These are phyloP conservation scores for Earliella scabrosa DNA, from an alignment of 1,284 basidiomycete species.

Conservation along the genomic window DNA sequence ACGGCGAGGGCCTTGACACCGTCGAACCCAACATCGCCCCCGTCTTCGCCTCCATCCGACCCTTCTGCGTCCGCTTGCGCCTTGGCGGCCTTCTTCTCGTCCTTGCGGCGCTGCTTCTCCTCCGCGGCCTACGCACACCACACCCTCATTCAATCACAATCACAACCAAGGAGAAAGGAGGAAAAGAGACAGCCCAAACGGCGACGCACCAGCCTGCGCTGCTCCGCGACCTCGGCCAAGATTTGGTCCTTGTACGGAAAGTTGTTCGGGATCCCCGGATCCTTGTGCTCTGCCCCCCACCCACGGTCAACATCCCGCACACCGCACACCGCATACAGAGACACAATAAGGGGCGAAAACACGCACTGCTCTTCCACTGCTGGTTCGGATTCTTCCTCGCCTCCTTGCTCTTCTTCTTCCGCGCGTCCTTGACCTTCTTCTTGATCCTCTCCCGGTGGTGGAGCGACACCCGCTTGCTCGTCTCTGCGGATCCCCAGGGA, in stretches of 20 bases:
- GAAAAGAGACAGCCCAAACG: no score
- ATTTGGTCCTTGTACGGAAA: conserved; percentile 99
- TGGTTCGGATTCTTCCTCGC: conserved; percentile 84
- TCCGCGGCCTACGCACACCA: conserved; percentile 57
- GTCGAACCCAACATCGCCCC: conserved; percentile 24
- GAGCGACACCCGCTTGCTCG: conserved; percentile 79
- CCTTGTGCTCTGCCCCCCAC: conserved; percentile 66
- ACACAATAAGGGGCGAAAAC: neutral
- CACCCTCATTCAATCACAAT: neutral
- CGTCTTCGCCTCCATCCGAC: conserved; percentile 15
- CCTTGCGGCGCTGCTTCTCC: conserved; percentile 68
- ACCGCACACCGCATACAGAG: neutral
- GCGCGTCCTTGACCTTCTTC: conserved; percentile 80
- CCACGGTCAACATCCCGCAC: conserved; percentile 2
- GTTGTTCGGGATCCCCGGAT: conserved; percentile 96
- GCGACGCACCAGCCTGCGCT: conserved; percentile 69
- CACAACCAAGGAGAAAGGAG: neutral
- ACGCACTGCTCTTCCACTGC: conserved; percentile 92
- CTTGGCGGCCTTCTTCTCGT: conserved; percentile 57
- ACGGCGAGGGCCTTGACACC: conserved; percentile 19
- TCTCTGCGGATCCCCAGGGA: conserved; percentile 77
- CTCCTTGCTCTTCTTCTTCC: conserved; percentile 78
- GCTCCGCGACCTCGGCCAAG: conserved; percentile 86
- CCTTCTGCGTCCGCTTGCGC: conserved; percentile 26
- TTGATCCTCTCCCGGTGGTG: conserved; percentile 79